Evolutionary conservation across 2,329 filamentous ascomycete genomes (phyloP), one percentile per base, ranked within the genome.

Genomic region (Cercospora berteroae): DNA sequence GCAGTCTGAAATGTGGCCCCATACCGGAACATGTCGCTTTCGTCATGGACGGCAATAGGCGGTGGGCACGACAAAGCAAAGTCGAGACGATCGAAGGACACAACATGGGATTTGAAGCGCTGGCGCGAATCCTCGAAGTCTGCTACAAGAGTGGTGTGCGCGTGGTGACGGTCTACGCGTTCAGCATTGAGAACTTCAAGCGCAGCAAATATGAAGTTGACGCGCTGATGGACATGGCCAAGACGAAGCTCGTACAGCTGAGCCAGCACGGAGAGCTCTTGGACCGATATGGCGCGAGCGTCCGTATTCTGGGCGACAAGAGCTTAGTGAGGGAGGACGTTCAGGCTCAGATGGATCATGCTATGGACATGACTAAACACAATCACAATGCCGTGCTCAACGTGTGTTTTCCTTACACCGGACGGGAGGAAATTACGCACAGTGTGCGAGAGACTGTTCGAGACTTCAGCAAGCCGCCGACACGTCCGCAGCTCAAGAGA

Each of bases 131-230:
- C 63, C 89, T 99, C 67, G 95, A 99, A 80, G 92, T 99, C 64
- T 98, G 95, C 85, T 99, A 98, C 84, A 97, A 97, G 79, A 93
- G 91, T 67, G 95, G 95, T 64, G 94, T 99, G 70, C 94, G 95
- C 79, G 93, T 96, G 8, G 94, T 99, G 44, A 98, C 95, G 4
- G 93, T 99, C 70, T 99, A 98, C 79, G 95, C 95, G 16, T 99
- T 99, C 81, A 97, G 93, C 77, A 97, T 99, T 76, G 95, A 99
- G 81, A 99, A 99, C 82, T 99, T 97, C 83, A 97, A 98, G 79
- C 89, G 95, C 5, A 94, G 93, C 23, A 94, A 95, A 80, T 95
- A 96, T 80, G 95, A 99, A 79, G 95, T 99, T 8, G 93, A 97
- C 77, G 94, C 93, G 31, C 83, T 99, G 70, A 99, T 99, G 95